Evolutionary conservation across 106 monocot genomes (phyloP).

Genomic region (Dendrobium catenatum): DNA sequence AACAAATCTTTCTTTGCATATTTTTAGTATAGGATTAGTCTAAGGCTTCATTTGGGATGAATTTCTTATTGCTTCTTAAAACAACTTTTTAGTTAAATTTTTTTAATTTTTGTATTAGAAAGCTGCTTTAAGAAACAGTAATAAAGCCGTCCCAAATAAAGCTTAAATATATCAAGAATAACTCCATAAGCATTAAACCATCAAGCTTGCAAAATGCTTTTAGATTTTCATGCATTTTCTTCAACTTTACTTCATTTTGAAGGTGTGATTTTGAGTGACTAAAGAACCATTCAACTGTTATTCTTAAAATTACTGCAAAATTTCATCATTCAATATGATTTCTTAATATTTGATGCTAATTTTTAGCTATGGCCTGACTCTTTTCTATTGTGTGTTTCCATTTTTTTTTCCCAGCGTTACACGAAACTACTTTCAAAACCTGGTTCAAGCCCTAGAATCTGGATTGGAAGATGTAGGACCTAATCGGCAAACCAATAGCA

Average conservation of each 20-base stretch:
- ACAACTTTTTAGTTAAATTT: too few species aligned
- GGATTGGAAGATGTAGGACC: conserved; percentile 14
- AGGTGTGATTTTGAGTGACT: neutral
- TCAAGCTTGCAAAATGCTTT: neutral
- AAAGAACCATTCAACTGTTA: too few species aligned
- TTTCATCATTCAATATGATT: neutral
- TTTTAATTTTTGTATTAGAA: too few species aligned
- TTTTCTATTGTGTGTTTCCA: neutral
- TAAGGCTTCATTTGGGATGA: too few species aligned
- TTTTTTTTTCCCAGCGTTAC: conserved; percentile 6
- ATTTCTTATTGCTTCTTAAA: too few species aligned
- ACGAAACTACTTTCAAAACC: conserved; percentile 18
- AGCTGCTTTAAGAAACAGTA: too few species aligned
- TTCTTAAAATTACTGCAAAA: too few species aligned
- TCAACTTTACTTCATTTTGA: neutral
- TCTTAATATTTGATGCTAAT: neutral
- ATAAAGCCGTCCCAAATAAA: too few species aligned
- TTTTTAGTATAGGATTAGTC: neutral
- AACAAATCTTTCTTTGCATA: too few species aligned
- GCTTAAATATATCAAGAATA: too few species aligned
- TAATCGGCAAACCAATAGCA: neutral
- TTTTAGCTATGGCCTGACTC: neutral
- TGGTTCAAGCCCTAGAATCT: conserved; percentile 10
- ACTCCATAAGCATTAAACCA: too few species aligned
- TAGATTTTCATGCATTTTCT: neutral